Evolutionary conservation across 2,329 filamentous ascomycete genomes (phyloP).

Genomic region (Microthyrium microscopicum): DNA sequence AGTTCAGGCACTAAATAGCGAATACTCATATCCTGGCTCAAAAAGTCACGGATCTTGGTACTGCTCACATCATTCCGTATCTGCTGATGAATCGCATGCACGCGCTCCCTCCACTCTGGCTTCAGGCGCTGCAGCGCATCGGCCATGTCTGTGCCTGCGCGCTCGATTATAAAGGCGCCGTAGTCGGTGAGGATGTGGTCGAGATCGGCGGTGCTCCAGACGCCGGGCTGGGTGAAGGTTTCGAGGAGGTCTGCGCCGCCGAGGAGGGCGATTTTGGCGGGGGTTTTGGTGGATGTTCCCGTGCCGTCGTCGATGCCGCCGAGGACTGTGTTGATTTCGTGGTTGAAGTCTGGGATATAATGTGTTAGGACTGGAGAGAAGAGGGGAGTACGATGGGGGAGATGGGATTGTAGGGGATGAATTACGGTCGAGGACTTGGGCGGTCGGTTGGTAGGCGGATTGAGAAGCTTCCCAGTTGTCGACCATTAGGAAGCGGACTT

Average conservation of each 20-base stretch:
- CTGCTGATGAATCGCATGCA: constrained; percentile 9
- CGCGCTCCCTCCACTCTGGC: constrained; percentile 7
- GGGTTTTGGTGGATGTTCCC: constrained; percentile 7
- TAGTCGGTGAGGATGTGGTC: constrained; percentile 9
- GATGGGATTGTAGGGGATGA: neutral
- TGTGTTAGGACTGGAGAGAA: neutral
- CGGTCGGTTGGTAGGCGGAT: constrained; percentile 9
- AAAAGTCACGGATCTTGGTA: constrained; percentile 11
- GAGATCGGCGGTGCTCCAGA: constrained; percentile 9
- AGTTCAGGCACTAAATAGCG: constrained; percentile 58
- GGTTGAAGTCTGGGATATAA: constrained; percentile 9
- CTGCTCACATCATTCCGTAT: constrained; percentile 10
- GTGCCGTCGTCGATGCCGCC: constrained; percentile 8
- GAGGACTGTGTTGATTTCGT: constrained; percentile 8
- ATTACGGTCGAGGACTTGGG: constrained; percentile 3
- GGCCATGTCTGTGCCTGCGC: constrained; percentile 8
- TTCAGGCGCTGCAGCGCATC: constrained; percentile 7
- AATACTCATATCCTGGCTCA: constrained; percentile 67
- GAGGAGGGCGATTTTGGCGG: constrained; percentile 7
- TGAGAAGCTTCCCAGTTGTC: constrained; percentile 9
- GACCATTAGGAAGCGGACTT: constrained; percentile 6
- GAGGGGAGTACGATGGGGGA: neutral
- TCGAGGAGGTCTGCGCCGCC: constrained; percentile 9
- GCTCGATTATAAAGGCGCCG: constrained; percentile 9
- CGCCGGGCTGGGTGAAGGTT: constrained; percentile 9